Evolutionary conservation across 2,329 filamentous ascomycete genomes (phyloP), one percentile per base, ranked within the genome.

Genomic region (Trichoderma koningii): DNA sequence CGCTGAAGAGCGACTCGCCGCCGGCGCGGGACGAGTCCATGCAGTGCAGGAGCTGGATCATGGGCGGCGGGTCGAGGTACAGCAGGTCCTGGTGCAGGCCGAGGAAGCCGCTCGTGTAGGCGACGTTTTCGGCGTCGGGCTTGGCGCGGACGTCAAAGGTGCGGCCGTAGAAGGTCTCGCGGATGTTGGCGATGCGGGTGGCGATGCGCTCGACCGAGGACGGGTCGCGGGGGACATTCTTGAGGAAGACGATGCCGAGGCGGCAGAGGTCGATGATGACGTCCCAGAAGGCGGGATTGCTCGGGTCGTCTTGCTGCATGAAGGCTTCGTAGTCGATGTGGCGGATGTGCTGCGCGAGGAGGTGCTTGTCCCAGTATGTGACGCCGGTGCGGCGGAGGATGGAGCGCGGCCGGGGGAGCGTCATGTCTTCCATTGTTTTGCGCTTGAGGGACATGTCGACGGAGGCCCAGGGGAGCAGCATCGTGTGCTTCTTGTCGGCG

Each of bases 11-110:
- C 1, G 92, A 96, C 71, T 92, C 89, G 53, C 94, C 95, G 19
- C 94, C 94, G 0, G 83, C 79, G 69, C 88, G 89, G 1, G 87
- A 89, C 71, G 96, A 96, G 68, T 90, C 85, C 48, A 98, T 82
- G 73, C 93, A 97, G 78, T 98, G 95, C 4, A 98, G 85, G 26
- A 98, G 81, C 76, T 99, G 94, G 59, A 95, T 86, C 38, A 89
- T 87, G 0, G 94, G 94, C 3, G 91, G 87, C 57, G 91, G 85
- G 15, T 84, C 79, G 77, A 95, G 89, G 78, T 98, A 98, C 63
- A 97, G 83, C 47, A 98, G 83, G 74, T 98, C 95, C 86, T 97
- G 95, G 78, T 99, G 95, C 55, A 97, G 87, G 17, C 91, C 91
- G 1, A 98, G 86, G 72, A 88, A 89, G 55, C 89, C 84, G 72